A percentile compares a stretch with the other conserved stretches of the same genome.
These are phyloP conservation scores for Tetrahymena borealis DNA, from an alignment of 73 alveolate genomes.

Conservation along the genomic window DNA sequence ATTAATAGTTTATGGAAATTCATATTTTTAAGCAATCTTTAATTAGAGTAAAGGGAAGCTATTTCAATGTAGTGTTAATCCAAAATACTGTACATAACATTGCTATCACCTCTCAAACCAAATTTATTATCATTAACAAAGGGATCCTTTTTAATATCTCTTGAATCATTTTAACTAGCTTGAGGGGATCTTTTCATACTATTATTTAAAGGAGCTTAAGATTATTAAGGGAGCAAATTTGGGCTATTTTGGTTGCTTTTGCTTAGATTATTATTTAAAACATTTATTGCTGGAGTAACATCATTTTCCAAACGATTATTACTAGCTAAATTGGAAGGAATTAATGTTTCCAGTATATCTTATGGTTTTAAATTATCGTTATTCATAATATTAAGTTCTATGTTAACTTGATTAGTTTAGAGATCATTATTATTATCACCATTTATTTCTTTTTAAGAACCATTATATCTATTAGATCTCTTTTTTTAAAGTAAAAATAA, in stretches of 20 bases:
- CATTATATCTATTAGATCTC: neutral
- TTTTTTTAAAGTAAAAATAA: neutral
- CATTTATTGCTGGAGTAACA: neutral
- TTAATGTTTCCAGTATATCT: too few relatives aligned
- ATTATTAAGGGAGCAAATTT: neutral
- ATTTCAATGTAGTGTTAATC: neutral
- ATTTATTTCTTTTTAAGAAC: neutral
- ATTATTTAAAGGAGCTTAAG: neutral
- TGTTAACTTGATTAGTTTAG: neutral
- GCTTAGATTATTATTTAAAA: neutral
- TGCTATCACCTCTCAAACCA: neutral
- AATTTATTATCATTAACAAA: neutral
- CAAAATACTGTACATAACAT: neutral
- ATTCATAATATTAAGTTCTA: neutral
- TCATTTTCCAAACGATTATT: neutral
- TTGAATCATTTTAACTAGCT: neutral
- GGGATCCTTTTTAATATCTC: neutral
- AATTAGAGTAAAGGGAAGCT: neutral
- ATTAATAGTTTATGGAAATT: neutral
- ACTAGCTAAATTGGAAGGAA: neutral
- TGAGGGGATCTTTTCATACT: neutral
- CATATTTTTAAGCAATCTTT: neutral
- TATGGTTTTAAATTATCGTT: neutral
- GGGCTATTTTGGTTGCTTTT: neutral
- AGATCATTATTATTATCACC: neutral